Base-by-base conservation (phyloP, 2,329 filamentous ascomycete species). In the Talaromyces albobiverticillius region DNA sequence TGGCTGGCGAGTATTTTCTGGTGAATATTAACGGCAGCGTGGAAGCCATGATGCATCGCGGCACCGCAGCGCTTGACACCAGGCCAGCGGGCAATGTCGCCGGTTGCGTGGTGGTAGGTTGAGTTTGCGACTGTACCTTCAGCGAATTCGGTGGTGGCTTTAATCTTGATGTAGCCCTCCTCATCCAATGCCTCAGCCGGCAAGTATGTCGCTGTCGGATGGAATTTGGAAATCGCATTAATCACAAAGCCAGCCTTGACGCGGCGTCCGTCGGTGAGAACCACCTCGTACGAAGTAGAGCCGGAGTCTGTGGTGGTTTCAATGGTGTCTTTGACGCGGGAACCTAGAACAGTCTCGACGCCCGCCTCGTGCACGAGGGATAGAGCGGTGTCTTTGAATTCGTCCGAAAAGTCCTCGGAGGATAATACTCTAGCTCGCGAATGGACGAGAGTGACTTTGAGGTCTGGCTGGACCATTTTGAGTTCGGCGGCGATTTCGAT, bases 401-500 rank as follows among this genome's bases (percentile, higher is more conserved):
- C 83, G 32, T 86, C 81, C 0, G 87, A 84, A 2, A 94, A 77
- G 3, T 82, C 82, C 71, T 94, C 89, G 0, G 86, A 83, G 0
- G 87, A 90, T 7, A 93, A 77, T 1, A 93, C 80, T 62, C 82
- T 82, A 23, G 80, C 76, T 18, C 87, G 79, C 3, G 88, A 91
- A 67, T 93, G 89, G 4, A 90, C 82, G 1, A 94, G 79, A 1
- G 83, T 88, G n/a, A 93, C 85, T 38, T 80, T 80, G 51, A 83
- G 74, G 10, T 80, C 63, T 0, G 89, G 88, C 57, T 86, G 79
- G 22, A 84, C 74, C 43, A 82, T 68, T 70, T 91, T 92, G 51
- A 92, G 75, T 72, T 94, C 89, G 1, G 87, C 84, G 0, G 89
- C 88, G 79, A 93, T 90, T 67, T 93, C 89, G 52, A 92, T 85